Evolutionary conservation across 1,284 basidiomycete genomes (phyloP).

Genomic region (Stereum hirsutum): DNA sequence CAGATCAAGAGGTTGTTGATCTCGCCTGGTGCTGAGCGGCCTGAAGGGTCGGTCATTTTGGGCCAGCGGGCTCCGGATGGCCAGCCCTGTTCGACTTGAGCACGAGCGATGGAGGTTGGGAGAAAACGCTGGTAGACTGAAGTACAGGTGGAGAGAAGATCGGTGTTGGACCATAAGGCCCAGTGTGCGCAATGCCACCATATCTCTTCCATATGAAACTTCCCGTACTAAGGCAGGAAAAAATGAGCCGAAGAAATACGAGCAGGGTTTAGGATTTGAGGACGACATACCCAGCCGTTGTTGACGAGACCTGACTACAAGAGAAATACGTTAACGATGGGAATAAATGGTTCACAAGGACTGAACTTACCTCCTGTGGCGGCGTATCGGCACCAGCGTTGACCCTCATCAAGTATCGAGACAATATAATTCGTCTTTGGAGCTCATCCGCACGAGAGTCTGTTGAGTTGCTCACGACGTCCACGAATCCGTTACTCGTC

Average conservation of each 20-base stretch:
- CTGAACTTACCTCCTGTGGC: conserved; percentile 41
- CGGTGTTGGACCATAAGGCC: conserved; percentile 54
- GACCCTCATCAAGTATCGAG: conserved; percentile 47
- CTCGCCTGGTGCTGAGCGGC: conserved; percentile 46
- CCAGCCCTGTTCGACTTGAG: conserved; percentile 42
- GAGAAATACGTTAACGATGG: conserved; percentile 5
- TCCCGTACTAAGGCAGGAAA: conserved; percentile 27
- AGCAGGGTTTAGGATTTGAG: background rate
- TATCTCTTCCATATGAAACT: conserved; percentile 57
- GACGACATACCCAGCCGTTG: conserved; percentile 42
- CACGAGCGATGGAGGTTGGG: conserved; percentile 31
- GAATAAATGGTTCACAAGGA: background rate
- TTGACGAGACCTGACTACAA: conserved; percentile 46
- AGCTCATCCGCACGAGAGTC: conserved; percentile 44
- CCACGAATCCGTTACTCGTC: conserved; percentile 41
- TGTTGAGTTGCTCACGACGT: conserved; percentile 37
- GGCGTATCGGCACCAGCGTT: conserved; percentile 49
- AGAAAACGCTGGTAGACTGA: conserved; percentile 40
- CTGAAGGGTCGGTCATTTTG: conserved; percentile 55
- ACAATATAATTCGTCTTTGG: conserved; percentile 46
- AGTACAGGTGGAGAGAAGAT: conserved; percentile 35
- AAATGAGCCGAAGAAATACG: background rate
- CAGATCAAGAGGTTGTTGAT: conserved; percentile 58
- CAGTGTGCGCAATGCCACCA: conserved; percentile 55
- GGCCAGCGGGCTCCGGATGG: conserved; percentile 46